A percentile compares a stretch with the other conserved stretches of the same genome.
Conservation (phyloP, 768 basidiomycete species). For the Lentinula sp. region DNA sequence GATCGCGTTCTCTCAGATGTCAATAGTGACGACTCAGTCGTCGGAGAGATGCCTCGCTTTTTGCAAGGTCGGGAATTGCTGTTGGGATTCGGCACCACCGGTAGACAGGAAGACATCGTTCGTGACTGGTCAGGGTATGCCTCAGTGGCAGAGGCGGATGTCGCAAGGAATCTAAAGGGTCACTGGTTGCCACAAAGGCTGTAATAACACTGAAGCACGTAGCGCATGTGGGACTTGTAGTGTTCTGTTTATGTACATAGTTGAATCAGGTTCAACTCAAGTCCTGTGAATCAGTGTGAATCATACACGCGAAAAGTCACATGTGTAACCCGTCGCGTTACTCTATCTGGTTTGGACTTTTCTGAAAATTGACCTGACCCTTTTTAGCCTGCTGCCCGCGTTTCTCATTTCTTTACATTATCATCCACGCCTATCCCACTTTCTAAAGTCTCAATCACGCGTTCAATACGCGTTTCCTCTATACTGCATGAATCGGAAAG, state of each 20-base stretch:
- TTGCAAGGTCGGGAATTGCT: conserved; percentile 50
- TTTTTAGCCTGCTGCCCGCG: too few species aligned
- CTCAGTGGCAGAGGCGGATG: conserved; percentile 52
- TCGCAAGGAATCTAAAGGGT: conserved; percentile 45
- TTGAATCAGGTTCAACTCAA: not conserved
- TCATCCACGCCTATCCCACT: not conserved
- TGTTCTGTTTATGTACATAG: not conserved
- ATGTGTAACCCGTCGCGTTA: not conserved
- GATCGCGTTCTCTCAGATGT: not conserved
- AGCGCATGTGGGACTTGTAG: too few species aligned
- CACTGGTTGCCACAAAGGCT: conserved; percentile 67
- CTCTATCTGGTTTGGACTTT: not conserved
- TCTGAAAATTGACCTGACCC: too few species aligned
- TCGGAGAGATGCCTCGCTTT: conserved; percentile 24
- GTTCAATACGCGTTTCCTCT: not conserved
- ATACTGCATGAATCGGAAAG: not conserved
- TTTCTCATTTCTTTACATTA: too few species aligned
- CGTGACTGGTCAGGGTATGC: conserved; percentile 19
- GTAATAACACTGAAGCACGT: conserved; percentile 17
- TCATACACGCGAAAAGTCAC: not conserved
- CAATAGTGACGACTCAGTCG: conserved; percentile 1
- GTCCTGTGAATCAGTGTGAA: too few species aligned
- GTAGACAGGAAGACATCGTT: not conserved
- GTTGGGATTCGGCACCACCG: conserved; percentile 25
- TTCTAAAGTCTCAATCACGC: not conserved